These are phyloP conservation scores for Cercophora scortea DNA, from an alignment of 495 filamentous ascomycete genomes.

Conservation along the genomic window DNA sequence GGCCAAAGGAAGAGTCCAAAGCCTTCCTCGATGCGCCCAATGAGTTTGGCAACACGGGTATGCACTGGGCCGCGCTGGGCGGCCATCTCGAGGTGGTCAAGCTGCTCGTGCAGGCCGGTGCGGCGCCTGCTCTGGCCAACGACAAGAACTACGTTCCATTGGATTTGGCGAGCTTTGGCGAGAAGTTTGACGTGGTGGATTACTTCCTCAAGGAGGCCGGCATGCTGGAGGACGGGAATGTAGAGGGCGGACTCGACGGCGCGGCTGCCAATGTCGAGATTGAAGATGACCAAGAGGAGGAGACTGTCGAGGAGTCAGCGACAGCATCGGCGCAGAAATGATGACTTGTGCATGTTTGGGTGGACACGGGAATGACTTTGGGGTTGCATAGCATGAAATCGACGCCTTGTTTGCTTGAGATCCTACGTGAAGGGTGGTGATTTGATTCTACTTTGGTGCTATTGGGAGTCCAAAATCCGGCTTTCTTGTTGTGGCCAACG, in stretches of 20 bases:
- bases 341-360: too few species aligned
- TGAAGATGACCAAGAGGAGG: constrained; percentile 6
- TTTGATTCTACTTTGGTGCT: too few species aligned
- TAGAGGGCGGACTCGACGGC: constrained; percentile 21
- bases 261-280: constrained; percentile 20
- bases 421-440: too few species aligned
- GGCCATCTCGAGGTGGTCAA: constrained; percentile 78
- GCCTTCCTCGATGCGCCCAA: constrained; percentile 63
- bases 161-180: constrained; percentile 72
- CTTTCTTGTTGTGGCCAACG: too few species aligned
- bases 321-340: background rate
- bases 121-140: constrained; percentile 68
- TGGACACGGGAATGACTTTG: too few species aligned
- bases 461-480: too few species aligned
- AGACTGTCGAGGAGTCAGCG: background rate
- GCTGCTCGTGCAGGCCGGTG: constrained; percentile 52
- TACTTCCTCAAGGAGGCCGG: constrained; percentile 52
- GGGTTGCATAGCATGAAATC: too few species aligned
- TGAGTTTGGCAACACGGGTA: constrained; percentile 71
- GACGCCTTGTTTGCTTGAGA: too few species aligned
- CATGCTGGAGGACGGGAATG: constrained; percentile 46
- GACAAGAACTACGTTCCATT: constrained; percentile 77
- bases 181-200: constrained; percentile 58
- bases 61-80: constrained; percentile 89
- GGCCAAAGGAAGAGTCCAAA: constrained; percentile 21